These are phyloP conservation scores for Chrysanthemum makinoi DNA, from an alignment of 129 eudicot species.

Conservation along the genomic window DNA sequence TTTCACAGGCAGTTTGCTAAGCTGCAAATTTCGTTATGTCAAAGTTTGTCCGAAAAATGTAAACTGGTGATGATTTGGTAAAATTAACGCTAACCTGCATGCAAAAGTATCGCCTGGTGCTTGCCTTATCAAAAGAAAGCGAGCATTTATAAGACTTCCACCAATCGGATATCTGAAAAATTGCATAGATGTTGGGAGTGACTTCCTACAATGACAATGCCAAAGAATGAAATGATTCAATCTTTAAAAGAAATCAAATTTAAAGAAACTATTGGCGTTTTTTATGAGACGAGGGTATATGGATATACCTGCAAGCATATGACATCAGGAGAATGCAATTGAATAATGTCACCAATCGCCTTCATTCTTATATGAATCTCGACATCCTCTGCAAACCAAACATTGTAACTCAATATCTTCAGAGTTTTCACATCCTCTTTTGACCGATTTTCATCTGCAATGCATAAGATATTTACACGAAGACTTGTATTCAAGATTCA, in stretches of 20 bases:
- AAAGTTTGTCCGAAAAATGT: not conserved
- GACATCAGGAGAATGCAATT: conserved; percentile 69
- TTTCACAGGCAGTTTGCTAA: conserved; percentile 63
- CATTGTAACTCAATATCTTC: conserved; percentile 83
- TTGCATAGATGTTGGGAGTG: conserved; percentile 57
- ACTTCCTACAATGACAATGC: conserved; percentile 62
- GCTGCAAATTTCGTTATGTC: conserved; percentile 36
- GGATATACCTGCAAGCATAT: conserved; percentile 98
- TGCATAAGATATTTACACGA: too few species aligned
- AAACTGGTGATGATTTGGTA: not conserved
- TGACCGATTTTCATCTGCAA: conserved; percentile 29
- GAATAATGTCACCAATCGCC: conserved; percentile 76
- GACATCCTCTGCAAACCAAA: conserved; percentile 91
- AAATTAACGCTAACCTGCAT: conserved; percentile 54
- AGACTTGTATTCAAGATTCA: too few species aligned
- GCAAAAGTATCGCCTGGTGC: conserved; percentile 63
- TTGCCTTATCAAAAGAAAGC: conserved; percentile 46
- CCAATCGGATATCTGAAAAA: conserved; percentile 69
- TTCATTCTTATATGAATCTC: conserved; percentile 75
- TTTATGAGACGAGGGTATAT: too few species aligned
- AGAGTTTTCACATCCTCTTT: conserved; percentile 22
- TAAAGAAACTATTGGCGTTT: too few species aligned
- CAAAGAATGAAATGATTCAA: not conserved
- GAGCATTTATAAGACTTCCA: conserved; percentile 86
- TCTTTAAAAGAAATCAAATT: too few species aligned